Conservation (phyloP, 352 stramenopile genomes). For the Phytophthora kernoviae region DNA sequence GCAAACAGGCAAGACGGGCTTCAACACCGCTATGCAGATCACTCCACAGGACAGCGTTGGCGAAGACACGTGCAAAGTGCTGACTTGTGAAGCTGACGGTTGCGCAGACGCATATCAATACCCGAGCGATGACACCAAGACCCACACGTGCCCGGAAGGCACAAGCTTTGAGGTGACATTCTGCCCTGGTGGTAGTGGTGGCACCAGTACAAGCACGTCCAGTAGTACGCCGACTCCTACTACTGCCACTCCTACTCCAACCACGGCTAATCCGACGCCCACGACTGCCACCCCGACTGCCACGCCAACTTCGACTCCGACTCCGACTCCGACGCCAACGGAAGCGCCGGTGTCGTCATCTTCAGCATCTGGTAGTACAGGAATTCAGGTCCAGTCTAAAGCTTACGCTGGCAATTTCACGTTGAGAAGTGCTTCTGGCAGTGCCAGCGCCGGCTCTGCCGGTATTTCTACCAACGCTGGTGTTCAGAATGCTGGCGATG, state of each 20-base stretch:
- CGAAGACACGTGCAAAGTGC: constrained; percentile 40
- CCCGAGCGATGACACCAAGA: constrained; percentile 65
- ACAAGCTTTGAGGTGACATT: constrained; percentile 74
- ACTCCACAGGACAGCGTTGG: constrained; percentile 47
- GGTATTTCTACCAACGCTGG: constrained; percentile 17
- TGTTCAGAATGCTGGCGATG: constrained; percentile 18
- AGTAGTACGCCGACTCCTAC: constrained; percentile 20
- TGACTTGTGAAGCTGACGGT: constrained; percentile 56
- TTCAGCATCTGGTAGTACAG: constrained; percentile 10
- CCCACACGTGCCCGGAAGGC: constrained; percentile 52
- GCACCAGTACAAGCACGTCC: constrained; percentile 15
- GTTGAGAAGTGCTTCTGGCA: constrained; percentile 20
- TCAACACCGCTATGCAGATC: constrained; percentile 70
- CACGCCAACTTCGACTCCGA: constrained; percentile 16
- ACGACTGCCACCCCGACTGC: constrained; percentile 27
- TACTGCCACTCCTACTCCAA: constrained; percentile 21
- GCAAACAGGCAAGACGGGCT: constrained; percentile 55
- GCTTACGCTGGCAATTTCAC: constrained; percentile 36
- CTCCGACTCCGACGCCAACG: constrained; percentile 30
- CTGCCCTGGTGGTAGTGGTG: constrained; percentile 52
- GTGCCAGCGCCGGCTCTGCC: constrained; percentile 22
- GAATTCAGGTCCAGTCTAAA: constrained; percentile 28
- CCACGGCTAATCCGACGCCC: constrained; percentile 18
- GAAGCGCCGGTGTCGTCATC: constrained; percentile 25
- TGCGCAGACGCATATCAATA: constrained; percentile 67